These are phyloP conservation scores for Niebla homalea DNA, from an alignment of 495 filamentous ascomycete genomes.

Conservation along the genomic window DNA sequence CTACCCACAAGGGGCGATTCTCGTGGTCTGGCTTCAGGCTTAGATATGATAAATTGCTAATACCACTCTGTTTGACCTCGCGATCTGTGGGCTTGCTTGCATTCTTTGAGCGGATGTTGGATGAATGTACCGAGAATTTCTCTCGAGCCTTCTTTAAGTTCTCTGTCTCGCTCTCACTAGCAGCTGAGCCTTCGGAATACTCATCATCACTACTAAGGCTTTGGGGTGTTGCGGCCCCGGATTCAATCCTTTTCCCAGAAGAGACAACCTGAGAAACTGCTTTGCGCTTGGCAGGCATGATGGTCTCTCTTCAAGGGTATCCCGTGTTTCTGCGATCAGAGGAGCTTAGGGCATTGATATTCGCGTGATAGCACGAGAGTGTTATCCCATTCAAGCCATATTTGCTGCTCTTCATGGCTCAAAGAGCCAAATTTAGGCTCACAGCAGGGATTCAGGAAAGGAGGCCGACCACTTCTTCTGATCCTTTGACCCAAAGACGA, in stretches of 20 bases:
- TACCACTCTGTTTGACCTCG: conserved; percentile 36
- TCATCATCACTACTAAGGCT: conserved; percentile 61
- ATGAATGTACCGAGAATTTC: conserved; percentile 49
- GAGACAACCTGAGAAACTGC: conserved; percentile 45
- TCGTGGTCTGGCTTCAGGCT: conserved; percentile 76
- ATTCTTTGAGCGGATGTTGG: conserved; percentile 28
- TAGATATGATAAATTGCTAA: conserved; percentile 70
- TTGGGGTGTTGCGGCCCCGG: conserved; percentile 51
- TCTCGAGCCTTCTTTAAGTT: conserved; percentile 47
- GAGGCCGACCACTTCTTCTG: no score
- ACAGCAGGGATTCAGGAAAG: no score
- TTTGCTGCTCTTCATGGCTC: no score
- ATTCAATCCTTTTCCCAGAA: conserved; percentile 45
- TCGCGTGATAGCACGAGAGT: no score
- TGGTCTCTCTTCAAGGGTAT: no score
- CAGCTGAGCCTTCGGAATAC: conserved; percentile 46
- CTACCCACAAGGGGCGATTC: conserved; percentile 84
- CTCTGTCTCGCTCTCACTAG: conserved; percentile 36
- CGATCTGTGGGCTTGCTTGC: conserved; percentile 31
- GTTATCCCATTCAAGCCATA: no score
- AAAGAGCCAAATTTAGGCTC: no score
- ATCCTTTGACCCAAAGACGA: no score
- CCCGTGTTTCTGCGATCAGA: no score
- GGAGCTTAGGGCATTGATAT: no score
- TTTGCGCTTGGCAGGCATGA: conserved; percentile 71